phyloP scores from a whole-genome alignment of 2,329 filamentous ascomycete genomes.

The Pseudogymnoascus sp. region DNA sequence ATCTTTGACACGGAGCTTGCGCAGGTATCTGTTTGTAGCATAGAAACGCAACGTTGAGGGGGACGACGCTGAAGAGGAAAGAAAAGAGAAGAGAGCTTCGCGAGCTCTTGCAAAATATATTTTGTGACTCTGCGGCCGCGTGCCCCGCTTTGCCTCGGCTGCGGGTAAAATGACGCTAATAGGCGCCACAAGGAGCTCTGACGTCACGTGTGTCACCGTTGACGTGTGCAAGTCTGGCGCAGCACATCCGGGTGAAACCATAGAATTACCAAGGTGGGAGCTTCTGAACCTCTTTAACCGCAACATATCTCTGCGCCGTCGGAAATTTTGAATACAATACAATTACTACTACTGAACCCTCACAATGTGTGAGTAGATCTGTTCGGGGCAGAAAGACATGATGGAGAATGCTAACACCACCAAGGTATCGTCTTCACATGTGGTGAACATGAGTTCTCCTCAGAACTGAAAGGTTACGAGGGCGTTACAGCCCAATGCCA shows the following conservation, averaged over 20 bases:
- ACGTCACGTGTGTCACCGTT: not conserved
- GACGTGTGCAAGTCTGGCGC: not conserved
- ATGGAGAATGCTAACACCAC: not conserved
- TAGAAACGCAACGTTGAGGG: conserved; percentile 92
- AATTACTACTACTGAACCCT: not conserved
- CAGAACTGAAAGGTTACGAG: conserved; percentile 45
- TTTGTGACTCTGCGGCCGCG: conserved; percentile 8
- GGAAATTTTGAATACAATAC: not conserved
- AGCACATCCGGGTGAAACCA: not conserved
- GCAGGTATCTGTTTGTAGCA: conserved; percentile 67
- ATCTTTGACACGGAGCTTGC: conserved; percentile 24
- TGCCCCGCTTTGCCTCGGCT: conserved; percentile 9
- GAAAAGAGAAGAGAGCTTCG: conserved; percentile 31
- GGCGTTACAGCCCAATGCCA: conserved; percentile 54
- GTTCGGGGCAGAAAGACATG: not conserved
- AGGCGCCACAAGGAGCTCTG: not conserved
- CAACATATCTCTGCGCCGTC: not conserved
- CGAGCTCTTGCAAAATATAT: conserved; percentile 10
- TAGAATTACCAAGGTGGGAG: not conserved
- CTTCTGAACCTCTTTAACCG: not conserved
- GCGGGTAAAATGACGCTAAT: conserved; percentile 1
- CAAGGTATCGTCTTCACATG: conserved; percentile 27
- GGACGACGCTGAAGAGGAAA: conserved; percentile 60
- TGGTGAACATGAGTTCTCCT: conserved; percentile 24
- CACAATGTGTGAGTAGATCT: conserved; percentile 15